These are phyloP conservation scores for Symbiodinium pilosum DNA, from an alignment of 73 alveolate genomes.

Conservation along the genomic window DNA sequence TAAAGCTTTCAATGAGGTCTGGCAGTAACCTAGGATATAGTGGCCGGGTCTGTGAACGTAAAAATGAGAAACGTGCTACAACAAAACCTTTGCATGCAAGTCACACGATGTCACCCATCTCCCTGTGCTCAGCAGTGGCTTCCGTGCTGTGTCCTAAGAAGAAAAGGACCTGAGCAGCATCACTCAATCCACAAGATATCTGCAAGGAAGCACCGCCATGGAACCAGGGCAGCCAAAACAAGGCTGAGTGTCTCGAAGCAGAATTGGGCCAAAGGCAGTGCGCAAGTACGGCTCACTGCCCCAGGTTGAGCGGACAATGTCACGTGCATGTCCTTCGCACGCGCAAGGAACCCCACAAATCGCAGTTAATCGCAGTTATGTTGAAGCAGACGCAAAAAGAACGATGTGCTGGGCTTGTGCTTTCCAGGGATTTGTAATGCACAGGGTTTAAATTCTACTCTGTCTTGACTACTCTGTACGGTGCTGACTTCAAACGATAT, in stretches of 20 bases:
- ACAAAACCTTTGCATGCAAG: background rate
- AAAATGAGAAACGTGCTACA: no score
- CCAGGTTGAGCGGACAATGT: conserved; percentile 43
- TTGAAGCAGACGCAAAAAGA: conserved; percentile 15
- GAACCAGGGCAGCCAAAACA: no score
- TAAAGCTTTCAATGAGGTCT: conserved; percentile 6
- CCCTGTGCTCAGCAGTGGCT: conserved; percentile 3
- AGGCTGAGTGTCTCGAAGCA: background rate
- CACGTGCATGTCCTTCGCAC: background rate
- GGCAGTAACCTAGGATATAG: conserved; percentile 58
- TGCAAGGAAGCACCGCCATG: no score
- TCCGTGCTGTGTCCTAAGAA: conserved; percentile 14
- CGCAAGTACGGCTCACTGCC: conserved; percentile 33
- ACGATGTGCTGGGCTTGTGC: no score
- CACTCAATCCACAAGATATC: no score
- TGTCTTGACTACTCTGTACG: no score
- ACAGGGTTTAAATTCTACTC: no score
- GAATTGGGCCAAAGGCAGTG: conserved; percentile 20
- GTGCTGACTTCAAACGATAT: no score
- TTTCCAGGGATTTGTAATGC: no score
- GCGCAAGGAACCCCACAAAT: no score
- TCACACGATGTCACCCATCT: conserved; percentile 21
- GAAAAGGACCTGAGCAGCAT: conserved; percentile 39
- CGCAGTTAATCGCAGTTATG: background rate
- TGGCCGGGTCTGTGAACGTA: no score